Conservation (phyloP, 78 protist species). For the Creolimax fragrantissima region DNA sequence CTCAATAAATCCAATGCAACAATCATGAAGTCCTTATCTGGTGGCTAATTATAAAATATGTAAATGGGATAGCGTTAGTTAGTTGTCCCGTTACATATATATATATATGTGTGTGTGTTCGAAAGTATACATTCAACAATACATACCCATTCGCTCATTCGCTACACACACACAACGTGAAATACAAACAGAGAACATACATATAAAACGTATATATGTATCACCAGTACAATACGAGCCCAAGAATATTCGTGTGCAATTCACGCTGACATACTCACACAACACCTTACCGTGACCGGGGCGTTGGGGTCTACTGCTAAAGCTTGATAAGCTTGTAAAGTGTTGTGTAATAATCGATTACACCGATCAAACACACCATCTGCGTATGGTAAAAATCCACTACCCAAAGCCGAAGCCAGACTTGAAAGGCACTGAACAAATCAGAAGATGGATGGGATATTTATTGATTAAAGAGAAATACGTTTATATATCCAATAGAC, state of each 20-base stretch:
- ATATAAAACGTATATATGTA: not conserved
- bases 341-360: not conserved
- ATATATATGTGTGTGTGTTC: not conserved
- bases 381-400: constrained; percentile 38
- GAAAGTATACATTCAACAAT: too few relatives aligned
- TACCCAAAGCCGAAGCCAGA: constrained; percentile 40
- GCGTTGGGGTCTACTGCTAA: not conserved
- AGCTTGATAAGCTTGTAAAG: not conserved
- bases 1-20: constrained; percentile 46
- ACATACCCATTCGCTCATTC: too few relatives aligned
- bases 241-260: too few relatives aligned
- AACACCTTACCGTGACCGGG: not conserved
- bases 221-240: too few relatives aligned
- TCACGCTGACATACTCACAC: not conserved
- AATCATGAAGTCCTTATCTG: constrained; percentile 34
- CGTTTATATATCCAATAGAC: not conserved
- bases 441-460: too few relatives aligned
- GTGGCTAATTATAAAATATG: not conserved
- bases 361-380: constrained; percentile 40
- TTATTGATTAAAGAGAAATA: too few relatives aligned
- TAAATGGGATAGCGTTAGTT: not conserved
- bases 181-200: not conserved
- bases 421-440: constrained; percentile 52
- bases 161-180: too few relatives aligned
- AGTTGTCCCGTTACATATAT: not conserved